Evolutionary conservation across 805 yeast species (phyloP).

Genomic region (Maudiozyma serrabonitensis): DNA sequence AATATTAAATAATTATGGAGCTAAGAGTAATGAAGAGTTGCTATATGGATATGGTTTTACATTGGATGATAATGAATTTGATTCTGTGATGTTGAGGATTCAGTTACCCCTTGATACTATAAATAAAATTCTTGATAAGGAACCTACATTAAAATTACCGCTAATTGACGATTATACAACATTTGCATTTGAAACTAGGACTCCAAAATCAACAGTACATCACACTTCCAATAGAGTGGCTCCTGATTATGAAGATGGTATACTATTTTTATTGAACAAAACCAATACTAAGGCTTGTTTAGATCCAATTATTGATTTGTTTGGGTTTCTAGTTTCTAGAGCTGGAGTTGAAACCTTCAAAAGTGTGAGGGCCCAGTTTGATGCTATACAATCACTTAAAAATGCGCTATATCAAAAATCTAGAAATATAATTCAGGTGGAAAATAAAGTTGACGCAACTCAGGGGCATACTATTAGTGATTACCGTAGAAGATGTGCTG

Average conservation of each 20-base stretch:
- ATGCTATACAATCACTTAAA: slow-evolving; percentile 48
- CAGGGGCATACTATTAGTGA: slow-evolving; percentile 5
- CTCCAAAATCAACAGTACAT: background rate
- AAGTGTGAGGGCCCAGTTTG: slow-evolving; percentile 42
- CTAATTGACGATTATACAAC: slow-evolving; percentile 33
- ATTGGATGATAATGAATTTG: slow-evolving; percentile 48
- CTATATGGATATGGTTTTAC: slow-evolving; percentile 54
- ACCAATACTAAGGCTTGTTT: slow-evolving; percentile 9
- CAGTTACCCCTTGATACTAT: slow-evolving; percentile 31
- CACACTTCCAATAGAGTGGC: background rate
- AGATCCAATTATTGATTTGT: slow-evolving; percentile 23
- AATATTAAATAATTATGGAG: slow-evolving; percentile 76
- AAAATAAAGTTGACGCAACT: slow-evolving; percentile 2
- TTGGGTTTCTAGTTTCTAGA: slow-evolving; percentile 17
- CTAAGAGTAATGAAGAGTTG: slow-evolving; percentile 82
- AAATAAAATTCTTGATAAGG: slow-evolving; percentile 25
- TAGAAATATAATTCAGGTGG: background rate
- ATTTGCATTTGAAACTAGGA: slow-evolving; percentile 27
- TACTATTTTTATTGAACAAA: slow-evolving; percentile 28
- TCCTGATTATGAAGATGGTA: slow-evolving; percentile 22
- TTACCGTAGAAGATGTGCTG: slow-evolving; percentile 26
- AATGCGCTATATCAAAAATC: slow-evolving; percentile 45
- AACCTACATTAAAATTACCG: slow-evolving; percentile 31
- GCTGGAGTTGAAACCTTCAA: slow-evolving; percentile 27
- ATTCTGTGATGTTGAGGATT: slow-evolving; percentile 44